Percentiles rank a stretch among this genome's conserved stretches.
Conservation (phyloP, 805 yeast genomes). For the Starmera amethionina region DNA sequence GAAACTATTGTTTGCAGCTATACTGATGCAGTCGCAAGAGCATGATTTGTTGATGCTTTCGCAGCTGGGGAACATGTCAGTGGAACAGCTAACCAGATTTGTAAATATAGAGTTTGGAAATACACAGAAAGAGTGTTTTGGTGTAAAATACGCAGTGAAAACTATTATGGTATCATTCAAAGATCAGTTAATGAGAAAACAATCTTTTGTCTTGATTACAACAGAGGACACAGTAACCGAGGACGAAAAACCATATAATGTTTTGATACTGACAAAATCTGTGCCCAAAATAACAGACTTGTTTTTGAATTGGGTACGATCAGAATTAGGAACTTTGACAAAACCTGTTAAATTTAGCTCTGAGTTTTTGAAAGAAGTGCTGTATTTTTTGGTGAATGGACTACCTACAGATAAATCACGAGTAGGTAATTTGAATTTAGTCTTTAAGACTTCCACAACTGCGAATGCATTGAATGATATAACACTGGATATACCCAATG, state of each 20-base stretch:
- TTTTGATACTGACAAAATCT: slow-evolving; percentile 6
- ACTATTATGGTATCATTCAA: slow-evolving; percentile 10
- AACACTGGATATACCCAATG: slow-evolving; percentile 17
- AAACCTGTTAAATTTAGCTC: slow-evolving; percentile 17
- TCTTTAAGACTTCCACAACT: slow-evolving; percentile 15
- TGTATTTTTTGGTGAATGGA: slow-evolving; percentile 15
- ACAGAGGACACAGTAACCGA: not conserved
- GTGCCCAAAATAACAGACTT: slow-evolving; percentile 10
- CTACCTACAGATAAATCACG: slow-evolving; percentile 6
- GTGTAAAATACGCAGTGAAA: slow-evolving; percentile 1
- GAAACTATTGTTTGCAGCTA: no score
- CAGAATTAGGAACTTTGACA: slow-evolving; percentile 15
- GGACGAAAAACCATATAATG: slow-evolving; percentile 4
- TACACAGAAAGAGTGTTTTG: no score
- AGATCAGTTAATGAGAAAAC: slow-evolving; percentile 3
- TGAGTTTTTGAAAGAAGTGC: slow-evolving; percentile 13
- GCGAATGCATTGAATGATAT: slow-evolving; percentile 14
- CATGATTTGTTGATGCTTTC: no score
- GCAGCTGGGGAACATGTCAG: no score
- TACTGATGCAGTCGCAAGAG: no score
- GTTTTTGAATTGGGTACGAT: slow-evolving; percentile 20
- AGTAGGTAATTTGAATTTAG: slow-evolving; percentile 19
- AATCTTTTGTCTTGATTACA: slow-evolving; percentile 7
- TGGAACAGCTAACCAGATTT: no score
- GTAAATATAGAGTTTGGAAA: no score